These are phyloP conservation scores for Calonectria hawksworthii DNA, from an alignment of 2,329 filamentous ascomycete species.

Conservation along the genomic window DNA sequence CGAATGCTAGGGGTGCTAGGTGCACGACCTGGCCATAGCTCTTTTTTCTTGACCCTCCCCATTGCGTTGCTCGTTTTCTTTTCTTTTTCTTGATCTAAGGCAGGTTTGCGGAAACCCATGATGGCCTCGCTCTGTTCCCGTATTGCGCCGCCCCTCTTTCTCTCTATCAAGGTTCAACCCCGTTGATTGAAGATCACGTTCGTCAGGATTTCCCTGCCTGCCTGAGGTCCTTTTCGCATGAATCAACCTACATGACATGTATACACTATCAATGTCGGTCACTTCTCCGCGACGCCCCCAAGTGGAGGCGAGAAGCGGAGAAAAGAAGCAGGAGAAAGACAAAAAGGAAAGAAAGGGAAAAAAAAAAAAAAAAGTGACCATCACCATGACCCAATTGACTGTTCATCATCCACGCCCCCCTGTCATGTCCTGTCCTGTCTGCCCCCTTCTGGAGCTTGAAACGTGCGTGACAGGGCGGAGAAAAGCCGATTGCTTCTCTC, in stretches of 20 bases:
- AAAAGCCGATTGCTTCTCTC: constrained; percentile 7
- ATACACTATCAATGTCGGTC: constrained; percentile 6
- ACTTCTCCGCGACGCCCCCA: background rate
- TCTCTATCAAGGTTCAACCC: constrained; percentile 5
- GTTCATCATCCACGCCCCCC: background rate
- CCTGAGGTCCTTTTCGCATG: background rate
- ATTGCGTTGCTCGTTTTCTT: background rate
- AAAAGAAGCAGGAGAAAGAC: background rate
- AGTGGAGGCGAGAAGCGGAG: background rate
- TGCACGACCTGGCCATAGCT: constrained; percentile 19
- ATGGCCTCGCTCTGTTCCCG: constrained; percentile 1
- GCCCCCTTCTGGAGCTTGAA: background rate
- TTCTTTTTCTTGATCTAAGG: background rate
- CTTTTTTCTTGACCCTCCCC: background rate
- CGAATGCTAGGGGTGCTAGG: constrained; percentile 13
- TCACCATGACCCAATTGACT: background rate
- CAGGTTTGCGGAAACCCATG: background rate
- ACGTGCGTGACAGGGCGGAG: constrained; percentile 3
- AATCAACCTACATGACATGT: constrained; percentile 11
- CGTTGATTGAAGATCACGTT: constrained; percentile 5
- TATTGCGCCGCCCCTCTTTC: background rate
- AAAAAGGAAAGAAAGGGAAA: background rate
- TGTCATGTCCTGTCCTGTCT: background rate
- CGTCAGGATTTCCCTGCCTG: constrained; percentile 8
- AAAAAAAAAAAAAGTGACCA: background rate